Conservation (phyloP, 2,329 filamentous ascomycete genomes). For the Xylariaceae sp. region DNA sequence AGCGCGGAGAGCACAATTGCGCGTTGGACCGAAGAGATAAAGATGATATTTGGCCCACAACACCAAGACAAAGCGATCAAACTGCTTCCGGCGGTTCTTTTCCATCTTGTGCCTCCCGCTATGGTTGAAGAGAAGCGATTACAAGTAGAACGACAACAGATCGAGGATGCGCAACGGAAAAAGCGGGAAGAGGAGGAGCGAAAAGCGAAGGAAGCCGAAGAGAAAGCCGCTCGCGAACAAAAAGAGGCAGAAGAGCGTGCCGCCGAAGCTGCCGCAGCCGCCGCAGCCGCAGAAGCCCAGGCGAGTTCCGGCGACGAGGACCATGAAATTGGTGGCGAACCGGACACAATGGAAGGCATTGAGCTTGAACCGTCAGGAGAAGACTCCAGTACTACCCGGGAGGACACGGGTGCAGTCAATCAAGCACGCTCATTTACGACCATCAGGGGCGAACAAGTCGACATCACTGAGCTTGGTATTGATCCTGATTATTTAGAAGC, state of each 20-base stretch:
- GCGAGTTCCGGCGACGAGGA: conserved; percentile 45
- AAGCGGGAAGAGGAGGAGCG: conserved; percentile 63
- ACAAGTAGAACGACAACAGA: conserved; percentile 50
- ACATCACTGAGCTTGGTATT: conserved; percentile 92
- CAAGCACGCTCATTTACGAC: conserved; percentile 71
- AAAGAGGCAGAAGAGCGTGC: conserved; percentile 67
- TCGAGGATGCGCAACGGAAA: conserved; percentile 56
- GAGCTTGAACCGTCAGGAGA: conserved; percentile 36
- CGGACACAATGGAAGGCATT: conserved; percentile 33
- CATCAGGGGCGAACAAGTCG: conserved; percentile 80
- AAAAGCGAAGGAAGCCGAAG: conserved; percentile 62
- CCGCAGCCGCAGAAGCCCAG: conserved; percentile 47
- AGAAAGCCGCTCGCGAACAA: conserved; percentile 61
- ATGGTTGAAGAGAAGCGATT: conserved; percentile 73
- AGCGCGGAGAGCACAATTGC: conserved; percentile 63
- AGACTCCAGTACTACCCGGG: conserved; percentile 33
- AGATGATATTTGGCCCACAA: conserved; percentile 71
- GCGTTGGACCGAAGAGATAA: conserved; percentile 87
- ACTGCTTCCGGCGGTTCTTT: conserved; percentile 65
- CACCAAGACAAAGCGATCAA: conserved; percentile 66
- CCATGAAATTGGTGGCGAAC: conserved; percentile 31
- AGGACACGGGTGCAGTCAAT: conserved; percentile 42
- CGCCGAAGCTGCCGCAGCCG: conserved; percentile 47
- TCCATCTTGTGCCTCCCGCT: conserved; percentile 74
- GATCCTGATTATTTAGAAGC: conserved; percentile 92